Conservation (phyloP, 148 eudicot genomes). For the Rhododendron kiyosumense region DNA sequence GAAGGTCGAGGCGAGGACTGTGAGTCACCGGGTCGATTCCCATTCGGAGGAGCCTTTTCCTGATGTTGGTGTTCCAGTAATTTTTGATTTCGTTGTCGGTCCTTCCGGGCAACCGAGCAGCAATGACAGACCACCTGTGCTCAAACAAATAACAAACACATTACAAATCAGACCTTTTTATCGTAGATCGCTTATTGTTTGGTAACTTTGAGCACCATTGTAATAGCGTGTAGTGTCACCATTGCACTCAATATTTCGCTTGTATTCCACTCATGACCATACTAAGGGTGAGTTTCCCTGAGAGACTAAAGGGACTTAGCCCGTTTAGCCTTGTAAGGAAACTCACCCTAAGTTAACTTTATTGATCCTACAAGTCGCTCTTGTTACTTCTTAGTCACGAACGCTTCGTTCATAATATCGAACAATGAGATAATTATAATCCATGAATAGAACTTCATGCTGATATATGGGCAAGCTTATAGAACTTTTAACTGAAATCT, state of each 20-base stretch:
- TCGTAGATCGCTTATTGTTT: background rate
- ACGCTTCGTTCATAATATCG: background rate
- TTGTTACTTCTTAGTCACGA: background rate
- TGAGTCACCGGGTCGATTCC: slow-evolving; percentile 96
- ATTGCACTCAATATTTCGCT: background rate
- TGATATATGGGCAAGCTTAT: background rate
- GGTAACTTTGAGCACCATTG: background rate
- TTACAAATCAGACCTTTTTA: background rate
- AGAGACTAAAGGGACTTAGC: no score
- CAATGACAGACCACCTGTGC: slow-evolving; percentile 90
- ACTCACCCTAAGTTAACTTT: background rate
- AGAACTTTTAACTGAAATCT: background rate
- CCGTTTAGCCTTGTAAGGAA: no score
- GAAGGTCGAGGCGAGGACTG: slow-evolving; percentile 73
- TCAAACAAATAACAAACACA: background rate
- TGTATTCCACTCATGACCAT: no score
- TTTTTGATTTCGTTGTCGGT: slow-evolving; percentile 95
- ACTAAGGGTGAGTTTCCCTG: no score
- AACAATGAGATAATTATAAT: background rate
- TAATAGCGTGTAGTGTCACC: no score
- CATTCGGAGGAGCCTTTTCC: slow-evolving; percentile 78
- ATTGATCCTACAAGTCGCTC: background rate
- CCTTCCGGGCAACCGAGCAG: slow-evolving; percentile 87
- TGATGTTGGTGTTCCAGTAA: slow-evolving; percentile 90
- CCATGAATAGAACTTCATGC: background rate